These are phyloP conservation scores for Xylaria arbuscula DNA, from an alignment of 2,329 filamentous ascomycete genomes.

Conservation along the genomic window DNA sequence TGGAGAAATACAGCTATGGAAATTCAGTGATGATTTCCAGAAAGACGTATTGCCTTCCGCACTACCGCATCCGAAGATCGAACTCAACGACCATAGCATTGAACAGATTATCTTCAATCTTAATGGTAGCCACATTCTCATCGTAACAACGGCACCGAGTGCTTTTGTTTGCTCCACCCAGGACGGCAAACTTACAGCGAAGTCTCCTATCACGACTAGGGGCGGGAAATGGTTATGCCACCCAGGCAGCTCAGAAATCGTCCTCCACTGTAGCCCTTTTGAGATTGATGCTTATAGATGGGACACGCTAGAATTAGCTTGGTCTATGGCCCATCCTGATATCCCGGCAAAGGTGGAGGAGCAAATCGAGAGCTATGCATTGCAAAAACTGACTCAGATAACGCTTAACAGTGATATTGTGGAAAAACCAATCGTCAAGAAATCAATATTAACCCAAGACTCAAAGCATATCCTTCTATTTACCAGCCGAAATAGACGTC, in stretches of 20 bases:
- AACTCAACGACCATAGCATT: neutral
- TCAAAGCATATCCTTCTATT: neutral
- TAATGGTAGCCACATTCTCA: neutral
- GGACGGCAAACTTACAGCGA: neutral
- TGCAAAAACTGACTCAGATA: neutral
- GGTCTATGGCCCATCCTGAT: neutral
- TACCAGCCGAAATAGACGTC: neutral
- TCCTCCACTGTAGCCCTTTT: neutral
- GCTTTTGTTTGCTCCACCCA: constrained; percentile 6
- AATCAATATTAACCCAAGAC: neutral
- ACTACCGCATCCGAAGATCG: neutral
- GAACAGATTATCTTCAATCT: neutral
- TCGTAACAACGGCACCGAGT: neutral
- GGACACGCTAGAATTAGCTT: neutral
- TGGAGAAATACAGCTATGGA: neutral
- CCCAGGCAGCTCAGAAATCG: neutral
- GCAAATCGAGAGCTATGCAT: neutral
- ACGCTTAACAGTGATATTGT: neutral
- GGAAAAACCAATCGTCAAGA: neutral
- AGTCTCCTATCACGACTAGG: neutral
- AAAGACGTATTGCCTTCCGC: neutral
- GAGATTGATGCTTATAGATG: neutral
- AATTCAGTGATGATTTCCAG: neutral
- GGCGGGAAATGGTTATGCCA: constrained; percentile 6
- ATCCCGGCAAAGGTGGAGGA: too few relatives aligned